A percentile compares a stretch with the other conserved stretches of the same genome.
Evolutionary conservation across 805 yeast genomes (phyloP).

Genomic region (Ogataea degrootiae): DNA sequence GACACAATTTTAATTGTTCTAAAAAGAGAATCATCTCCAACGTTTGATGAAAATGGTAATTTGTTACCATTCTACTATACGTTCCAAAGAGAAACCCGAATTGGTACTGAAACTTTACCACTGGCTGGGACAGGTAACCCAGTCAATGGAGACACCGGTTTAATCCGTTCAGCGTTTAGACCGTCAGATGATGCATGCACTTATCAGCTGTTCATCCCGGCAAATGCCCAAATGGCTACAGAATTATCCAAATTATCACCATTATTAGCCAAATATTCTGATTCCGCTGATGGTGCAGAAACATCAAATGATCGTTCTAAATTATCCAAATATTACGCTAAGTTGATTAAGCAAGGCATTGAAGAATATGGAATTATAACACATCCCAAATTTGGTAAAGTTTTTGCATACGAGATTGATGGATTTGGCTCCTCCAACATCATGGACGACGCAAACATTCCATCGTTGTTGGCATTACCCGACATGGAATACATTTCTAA

Average conservation of each 20-base stretch:
- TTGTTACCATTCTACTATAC: slow-evolving; percentile 50
- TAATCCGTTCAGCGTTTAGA: slow-evolving; percentile 77
- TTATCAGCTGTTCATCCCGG: slow-evolving; percentile 80
- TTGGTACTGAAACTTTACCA: slow-evolving; percentile 79
- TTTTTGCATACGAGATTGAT: slow-evolving; percentile 85
- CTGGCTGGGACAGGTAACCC: slow-evolving; percentile 83
- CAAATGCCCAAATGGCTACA: slow-evolving; percentile 69
- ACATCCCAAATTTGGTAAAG: slow-evolving; percentile 68
- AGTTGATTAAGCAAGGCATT: slow-evolving; percentile 49
- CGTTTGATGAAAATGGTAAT: slow-evolving; percentile 50
- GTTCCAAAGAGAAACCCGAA: slow-evolving; percentile 68
- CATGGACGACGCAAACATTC: slow-evolving; percentile 92
- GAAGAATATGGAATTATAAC: slow-evolving; percentile 58
- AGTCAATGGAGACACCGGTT: slow-evolving; percentile 61
- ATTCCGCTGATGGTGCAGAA: slow-evolving; percentile 1
- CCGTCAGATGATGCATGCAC: slow-evolving; percentile 87
- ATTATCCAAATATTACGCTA: slow-evolving; percentile 34
- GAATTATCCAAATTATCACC: slow-evolving; percentile 44
- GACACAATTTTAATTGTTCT: slow-evolving; percentile 48
- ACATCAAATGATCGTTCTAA: slow-evolving; percentile 10
- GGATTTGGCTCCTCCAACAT: slow-evolving; percentile 70
- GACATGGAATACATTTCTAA: slow-evolving; percentile 60
- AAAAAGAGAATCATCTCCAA: slow-evolving; percentile 55
- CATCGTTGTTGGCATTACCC: slow-evolving; percentile 75
- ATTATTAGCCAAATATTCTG: slow-evolving; percentile 18